Evolutionary conservation across 2,329 filamentous ascomycete species (phyloP), one percentile per base, ranked within the genome.

Genomic region (Stachybotrys echinatus): DNA sequence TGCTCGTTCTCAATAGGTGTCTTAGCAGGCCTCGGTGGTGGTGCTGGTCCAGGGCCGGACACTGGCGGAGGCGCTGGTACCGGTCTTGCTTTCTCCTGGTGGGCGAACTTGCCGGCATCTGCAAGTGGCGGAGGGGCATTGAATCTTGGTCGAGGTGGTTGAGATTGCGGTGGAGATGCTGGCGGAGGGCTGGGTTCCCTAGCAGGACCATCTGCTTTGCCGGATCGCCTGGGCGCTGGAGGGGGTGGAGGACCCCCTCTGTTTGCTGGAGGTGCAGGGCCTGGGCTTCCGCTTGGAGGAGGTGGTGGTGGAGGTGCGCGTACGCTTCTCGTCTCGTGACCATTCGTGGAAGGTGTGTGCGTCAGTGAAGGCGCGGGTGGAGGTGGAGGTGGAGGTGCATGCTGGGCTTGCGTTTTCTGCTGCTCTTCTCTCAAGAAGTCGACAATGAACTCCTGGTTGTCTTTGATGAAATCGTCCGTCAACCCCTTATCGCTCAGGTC

Each of bases 61-160:
- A 53, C 37, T 44, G 42, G 7, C 12, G 58, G 56, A 34, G 62
- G 52, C n/a, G 61, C 52, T 37, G 62, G 54, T 8, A 55, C 54
- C 23, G 63, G 60, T 39, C 59, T 61, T 14, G 61, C 38, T 23
- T 61, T 58, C 22, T 65, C 74, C 58, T 66, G 79, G 70, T 85
- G 77, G 4, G 87, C 90, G 63, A 83, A 94, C 68, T 89, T 95
- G 37, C 94, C 94, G 51, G 94, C 94, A 66, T 96, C 92, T 49
- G 89, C 83, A 52, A 97, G 71, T 3, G 92, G 89, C 31, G 94
- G 94, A 43, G 94, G 94, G 8, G 89, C 92, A 56, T 84, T 80
- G 72, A 95, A 97, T 59, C 78, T 80, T 8, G 83, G 82, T 47
- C 85, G 80, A 20, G 84, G 80, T 17, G 68, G 66, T 23, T 62